Evolutionary conservation across 495 filamentous ascomycete species (phyloP), one percentile per base, ranked within the genome.

Genomic region (Lophiostoma macrostomum): DNA sequence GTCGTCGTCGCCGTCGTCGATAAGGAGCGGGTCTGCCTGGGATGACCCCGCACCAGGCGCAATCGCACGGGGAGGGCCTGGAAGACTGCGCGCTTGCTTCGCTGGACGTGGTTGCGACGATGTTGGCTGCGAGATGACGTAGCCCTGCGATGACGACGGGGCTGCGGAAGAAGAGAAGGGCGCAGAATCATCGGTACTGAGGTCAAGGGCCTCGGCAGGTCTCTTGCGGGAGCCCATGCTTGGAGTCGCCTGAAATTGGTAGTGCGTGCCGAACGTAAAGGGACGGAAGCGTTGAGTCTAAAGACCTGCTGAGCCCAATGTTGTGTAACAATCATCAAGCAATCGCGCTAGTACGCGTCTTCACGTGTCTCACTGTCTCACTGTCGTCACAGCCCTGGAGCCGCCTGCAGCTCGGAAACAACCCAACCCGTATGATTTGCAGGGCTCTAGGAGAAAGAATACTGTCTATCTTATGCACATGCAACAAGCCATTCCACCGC

Each of bases 1-100:
- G 3, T 57, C 59, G 5, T 58, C 54, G 13, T 56, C n/a, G n/a
- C n/a, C 60, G 32, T 60, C 56, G 32, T 43, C 43, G 24, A 63
- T 44, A 3, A 45, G 24, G 11, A 53, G n/a, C 1, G 60, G 49
- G 5, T 50, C 8, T 13, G 49, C 32, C 24, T 54, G 60, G 20
- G 60, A 62, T 19, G 46, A 53, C 24, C 49, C 60, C 13, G 48
- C n/a, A n/a, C n/a, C n/a, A n/a, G n/a, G n/a, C n/a, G n/a, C n/a
- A n/a, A n/a, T n/a, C n/a, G 30, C 4, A 22, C 37, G n/a, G 43
- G 18, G 32, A 54, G 38, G 32, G 32, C 19, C 11, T 37, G 18
- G 18, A 34, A 14, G 11, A 5, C 23, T 16, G 19, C 54, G 54
- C 0, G 53, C 30, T 11, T 63, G 54, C 31, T 63, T 63, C 4